Conservation (phyloP, 1,284 basidiomycete genomes). For the Rhizoctonia solani region DNA sequence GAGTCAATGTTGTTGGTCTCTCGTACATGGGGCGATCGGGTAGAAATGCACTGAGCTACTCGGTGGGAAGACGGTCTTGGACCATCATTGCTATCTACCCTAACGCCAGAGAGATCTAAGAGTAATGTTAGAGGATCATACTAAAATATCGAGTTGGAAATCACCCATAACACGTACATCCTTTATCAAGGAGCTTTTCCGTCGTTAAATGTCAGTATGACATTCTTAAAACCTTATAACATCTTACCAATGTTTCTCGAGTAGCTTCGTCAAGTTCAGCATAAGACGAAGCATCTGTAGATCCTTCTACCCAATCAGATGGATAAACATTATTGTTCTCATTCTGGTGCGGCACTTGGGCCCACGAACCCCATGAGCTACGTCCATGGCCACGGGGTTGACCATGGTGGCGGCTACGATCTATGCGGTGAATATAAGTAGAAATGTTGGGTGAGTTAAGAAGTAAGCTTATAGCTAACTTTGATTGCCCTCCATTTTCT, state of each 20-base stretch:
- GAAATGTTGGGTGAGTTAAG: too few species aligned
- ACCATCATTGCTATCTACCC: slow-evolving; percentile 8
- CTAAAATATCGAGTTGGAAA: background rate
- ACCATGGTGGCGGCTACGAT: too few species aligned
- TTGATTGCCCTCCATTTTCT: too few species aligned
- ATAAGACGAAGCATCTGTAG: background rate
- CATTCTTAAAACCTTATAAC: background rate
- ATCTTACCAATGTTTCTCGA: background rate
- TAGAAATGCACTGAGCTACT: background rate
- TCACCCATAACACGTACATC: background rate
- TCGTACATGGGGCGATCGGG: background rate
- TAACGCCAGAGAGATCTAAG: slow-evolving; percentile 8
- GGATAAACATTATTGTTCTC: background rate
- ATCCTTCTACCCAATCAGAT: background rate
- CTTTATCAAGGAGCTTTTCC: background rate
- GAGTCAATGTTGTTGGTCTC: slow-evolving; percentile 2
- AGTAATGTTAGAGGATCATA: background rate
- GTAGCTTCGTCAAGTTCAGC: background rate
- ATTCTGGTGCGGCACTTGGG: background rate
- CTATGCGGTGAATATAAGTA: too few species aligned
- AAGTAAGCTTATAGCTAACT: too few species aligned
- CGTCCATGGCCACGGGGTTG: too few species aligned
- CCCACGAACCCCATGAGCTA: too few species aligned
- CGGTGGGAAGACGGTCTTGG: background rate
- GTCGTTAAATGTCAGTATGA: background rate